Percentiles rank a stretch among this genome's conserved stretches.
These are phyloP conservation scores for Prunella vulgaris DNA, from an alignment of 257 asterid species.

Conservation along the genomic window DNA sequence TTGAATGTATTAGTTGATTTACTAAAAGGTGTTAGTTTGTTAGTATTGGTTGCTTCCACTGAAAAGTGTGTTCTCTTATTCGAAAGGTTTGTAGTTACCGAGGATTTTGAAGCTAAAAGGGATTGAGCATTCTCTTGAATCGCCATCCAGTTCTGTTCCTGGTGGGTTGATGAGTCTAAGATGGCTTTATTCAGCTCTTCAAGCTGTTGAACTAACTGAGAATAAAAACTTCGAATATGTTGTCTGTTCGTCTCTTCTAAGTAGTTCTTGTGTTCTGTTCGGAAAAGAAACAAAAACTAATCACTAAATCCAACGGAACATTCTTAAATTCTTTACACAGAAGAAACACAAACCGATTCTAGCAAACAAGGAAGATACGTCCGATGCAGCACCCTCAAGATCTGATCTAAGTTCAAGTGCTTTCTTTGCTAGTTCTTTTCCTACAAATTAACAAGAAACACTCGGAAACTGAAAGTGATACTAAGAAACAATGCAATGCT, in stretches of 20 bases:
- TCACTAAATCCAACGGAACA: neutral
- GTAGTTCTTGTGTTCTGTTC: slow-evolving; percentile 39
- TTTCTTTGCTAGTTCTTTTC: slow-evolving; percentile 34
- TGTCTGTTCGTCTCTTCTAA: slow-evolving; percentile 42
- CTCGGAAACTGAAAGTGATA: neutral
- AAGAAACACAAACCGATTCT: slow-evolving; percentile 31
- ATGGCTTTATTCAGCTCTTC: slow-evolving; percentile 33
- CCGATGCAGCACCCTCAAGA: slow-evolving; percentile 41
- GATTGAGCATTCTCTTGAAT: slow-evolving; percentile 36
- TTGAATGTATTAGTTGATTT: no score
- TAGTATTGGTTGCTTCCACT: neutral
- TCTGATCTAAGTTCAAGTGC: slow-evolving; percentile 47
- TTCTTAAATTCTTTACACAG: neutral
- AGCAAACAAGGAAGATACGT: slow-evolving; percentile 32
- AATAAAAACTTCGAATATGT: slow-evolving; percentile 25
- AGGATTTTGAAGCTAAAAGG: slow-evolving; percentile 35
- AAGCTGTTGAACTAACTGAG: slow-evolving; percentile 45
- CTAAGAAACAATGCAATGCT: neutral
- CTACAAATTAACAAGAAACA: slow-evolving; percentile 20
- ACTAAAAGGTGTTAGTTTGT: neutral
- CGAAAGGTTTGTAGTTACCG: slow-evolving; percentile 33
- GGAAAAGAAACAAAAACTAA: neutral
- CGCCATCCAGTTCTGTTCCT: slow-evolving; percentile 39
- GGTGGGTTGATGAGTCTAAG: slow-evolving; percentile 31
- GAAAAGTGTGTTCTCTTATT: neutral